Evolutionary conservation across 441 rosid genomes (phyloP), one percentile per base, ranked within the genome.

Genomic region (Aquilaria agallochum): DNA sequence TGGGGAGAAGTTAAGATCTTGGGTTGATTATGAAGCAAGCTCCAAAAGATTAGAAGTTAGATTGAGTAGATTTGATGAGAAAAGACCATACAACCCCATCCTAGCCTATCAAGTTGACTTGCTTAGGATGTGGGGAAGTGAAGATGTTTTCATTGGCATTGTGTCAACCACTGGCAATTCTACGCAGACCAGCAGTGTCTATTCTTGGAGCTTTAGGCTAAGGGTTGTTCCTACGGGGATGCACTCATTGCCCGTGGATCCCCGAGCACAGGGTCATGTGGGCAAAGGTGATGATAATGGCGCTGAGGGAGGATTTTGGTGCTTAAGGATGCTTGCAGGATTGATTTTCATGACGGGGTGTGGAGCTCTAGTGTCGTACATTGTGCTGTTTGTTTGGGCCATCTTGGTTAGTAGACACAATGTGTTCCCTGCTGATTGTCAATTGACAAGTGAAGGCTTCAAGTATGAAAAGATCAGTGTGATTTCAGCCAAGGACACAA

Each of bases 181-280:
- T 3, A 59, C 58, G 13, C 76, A 68, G 56, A 69, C 58, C 32
- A 65, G 58, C 62, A 56, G 53, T 44, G 66, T 83, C 53, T 76
- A 68, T 68, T 83, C 82, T 0, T 80, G 83, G 82, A 83, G 69
- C 53, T 78, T 76, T 71, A 75, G 52, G 69, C 48, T 66, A 12
- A 71, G 79, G 59, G 60, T 50, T 8, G 45, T 69, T 53, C 74
- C 65, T 1, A 55, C 27, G 53, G 60, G 73, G 63, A 60, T 74
- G 80, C 88, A 83, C 76, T 83, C 83, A 2, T 60, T 83, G 54
- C 85, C 88, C 7, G 76, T 53, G 0, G 65, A 78, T 71, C 85
- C 79, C 3, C 42, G 42, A 36, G 42, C 42, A 36, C 64, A 14
- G 2, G 70, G 40, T 56, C 42, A 63, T 34, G 59, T 7, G 34